These are phyloP conservation scores for Hyphodiscus hymeniophilus DNA, from an alignment of 495 filamentous ascomycete genomes.

Conservation along the genomic window DNA sequence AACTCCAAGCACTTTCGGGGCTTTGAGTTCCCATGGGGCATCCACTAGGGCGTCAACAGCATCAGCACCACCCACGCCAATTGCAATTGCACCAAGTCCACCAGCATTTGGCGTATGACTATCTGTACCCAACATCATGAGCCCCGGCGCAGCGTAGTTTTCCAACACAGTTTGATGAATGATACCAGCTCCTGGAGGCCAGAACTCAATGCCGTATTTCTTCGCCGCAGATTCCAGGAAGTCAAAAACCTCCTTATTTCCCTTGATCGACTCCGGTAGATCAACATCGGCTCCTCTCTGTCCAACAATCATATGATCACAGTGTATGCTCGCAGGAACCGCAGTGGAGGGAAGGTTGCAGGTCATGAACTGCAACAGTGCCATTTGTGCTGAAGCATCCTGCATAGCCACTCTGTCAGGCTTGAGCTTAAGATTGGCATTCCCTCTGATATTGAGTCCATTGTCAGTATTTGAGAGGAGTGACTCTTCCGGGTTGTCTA, in stretches of 20 bases:
- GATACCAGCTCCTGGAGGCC: slow-evolving; percentile 97
- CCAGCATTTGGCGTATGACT: slow-evolving; percentile 97
- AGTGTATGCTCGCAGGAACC: slow-evolving; percentile 97
- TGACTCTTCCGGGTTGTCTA: slow-evolving; percentile 79
- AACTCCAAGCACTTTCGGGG: slow-evolving; percentile 82
- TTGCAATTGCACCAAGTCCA: slow-evolving; percentile 87
- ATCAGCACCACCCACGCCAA: slow-evolving; percentile 95
- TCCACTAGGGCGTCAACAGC: slow-evolving; percentile 95
- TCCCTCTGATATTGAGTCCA: slow-evolving; percentile 72
- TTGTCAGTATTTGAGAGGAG: slow-evolving; percentile 71
- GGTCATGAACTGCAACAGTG: slow-evolving; percentile 95
- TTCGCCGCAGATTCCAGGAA: slow-evolving; percentile 91
- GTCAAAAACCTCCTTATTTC: slow-evolving; percentile 96
- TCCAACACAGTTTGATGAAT: slow-evolving; percentile 98
- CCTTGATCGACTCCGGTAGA: slow-evolving; percentile 75
- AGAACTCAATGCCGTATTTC: slow-evolving; percentile 98
- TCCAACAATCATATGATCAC: slow-evolving; percentile 98
- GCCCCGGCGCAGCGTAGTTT: slow-evolving; percentile 92
- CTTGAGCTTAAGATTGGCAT: slow-evolving; percentile 93
- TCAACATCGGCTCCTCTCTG: slow-evolving; percentile 83
- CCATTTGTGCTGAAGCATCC: slow-evolving; percentile 98
- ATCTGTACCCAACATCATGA: slow-evolving; percentile 99
- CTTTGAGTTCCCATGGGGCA: slow-evolving; percentile 95
- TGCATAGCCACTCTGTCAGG: slow-evolving; percentile 98
- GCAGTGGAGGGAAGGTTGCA: slow-evolving; percentile 84